Percentiles rank a stretch among this genome's conserved stretches.
phyloP scores from a whole-genome alignment of 2,329 filamentous ascomycete genomes.

The Cylindrodendrum hubeiense region DNA sequence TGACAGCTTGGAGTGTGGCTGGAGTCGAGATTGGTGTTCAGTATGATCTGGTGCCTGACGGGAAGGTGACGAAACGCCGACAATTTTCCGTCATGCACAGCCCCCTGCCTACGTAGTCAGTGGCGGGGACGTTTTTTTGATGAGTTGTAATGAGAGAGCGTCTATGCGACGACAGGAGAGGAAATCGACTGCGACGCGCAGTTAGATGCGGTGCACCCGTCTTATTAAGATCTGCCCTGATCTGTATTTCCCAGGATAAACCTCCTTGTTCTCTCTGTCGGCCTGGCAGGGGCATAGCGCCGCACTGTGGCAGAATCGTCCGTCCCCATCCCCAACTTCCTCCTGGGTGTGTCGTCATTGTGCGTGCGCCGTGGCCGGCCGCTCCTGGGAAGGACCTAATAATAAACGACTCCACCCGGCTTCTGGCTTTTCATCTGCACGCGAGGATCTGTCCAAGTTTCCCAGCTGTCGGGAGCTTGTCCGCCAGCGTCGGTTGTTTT shows the following conservation, averaged over 20 bases:
- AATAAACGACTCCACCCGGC: constrained; percentile 29
- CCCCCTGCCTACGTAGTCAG: constrained; percentile 46
- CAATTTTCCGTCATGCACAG: constrained; percentile 51
- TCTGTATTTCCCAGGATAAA: constrained; percentile 2
- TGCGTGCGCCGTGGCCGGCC: constrained; percentile 32
- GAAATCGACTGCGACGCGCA: background rate
- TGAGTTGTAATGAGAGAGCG: constrained; percentile 14
- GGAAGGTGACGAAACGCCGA: constrained; percentile 51
- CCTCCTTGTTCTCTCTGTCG: constrained; percentile 19
- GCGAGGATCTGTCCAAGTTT: constrained; percentile 1
- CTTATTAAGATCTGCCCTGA: background rate
- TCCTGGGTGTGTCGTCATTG: constrained; percentile 43
- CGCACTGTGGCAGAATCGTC: background rate
- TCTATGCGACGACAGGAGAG: constrained; percentile 1
- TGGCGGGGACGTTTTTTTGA: constrained; percentile 32
- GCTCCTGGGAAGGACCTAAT: constrained; percentile 28
- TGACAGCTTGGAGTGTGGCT: constrained; percentile 45
- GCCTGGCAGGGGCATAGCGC: background rate
- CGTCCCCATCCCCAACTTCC: constrained; percentile 9
- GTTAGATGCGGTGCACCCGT: background rate
- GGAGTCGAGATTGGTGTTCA: constrained; percentile 42
- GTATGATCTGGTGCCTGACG: constrained; percentile 50
- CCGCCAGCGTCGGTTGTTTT: background rate
- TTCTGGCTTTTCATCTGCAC: constrained; percentile 11
- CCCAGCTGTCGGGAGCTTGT: constrained; percentile 1